A percentile compares a stretch with the other conserved stretches of the same genome.
These are phyloP conservation scores for Colletotrichum cuscutae DNA, from an alignment of 2,329 filamentous ascomycete genomes.

Conservation along the genomic window DNA sequence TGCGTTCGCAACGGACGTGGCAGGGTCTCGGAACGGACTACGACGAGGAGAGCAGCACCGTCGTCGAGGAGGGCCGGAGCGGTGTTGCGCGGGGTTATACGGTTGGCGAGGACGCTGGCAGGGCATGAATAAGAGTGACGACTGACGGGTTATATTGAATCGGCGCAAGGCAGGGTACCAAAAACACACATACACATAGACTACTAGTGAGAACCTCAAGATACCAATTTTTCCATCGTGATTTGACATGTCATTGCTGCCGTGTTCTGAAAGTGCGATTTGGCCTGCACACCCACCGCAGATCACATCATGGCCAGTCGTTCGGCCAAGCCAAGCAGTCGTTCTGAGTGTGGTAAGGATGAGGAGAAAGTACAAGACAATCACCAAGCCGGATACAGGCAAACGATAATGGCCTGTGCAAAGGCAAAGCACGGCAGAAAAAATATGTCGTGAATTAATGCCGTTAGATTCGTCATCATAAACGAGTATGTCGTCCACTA, in stretches of 20 bases:
- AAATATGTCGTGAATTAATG: background rate
- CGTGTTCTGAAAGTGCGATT: background rate
- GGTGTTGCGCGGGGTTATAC: slow-evolving; percentile 91
- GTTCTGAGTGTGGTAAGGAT: background rate
- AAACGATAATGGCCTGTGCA: slow-evolving; percentile 17
- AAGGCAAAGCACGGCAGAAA: background rate
- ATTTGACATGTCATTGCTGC: background rate
- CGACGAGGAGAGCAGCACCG: slow-evolving; percentile 67
- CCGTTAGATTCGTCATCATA: slow-evolving; percentile 29
- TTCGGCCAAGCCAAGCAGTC: slow-evolving; percentile 1
- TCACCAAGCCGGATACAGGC: background rate
- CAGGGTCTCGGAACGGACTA: slow-evolving; percentile 92
- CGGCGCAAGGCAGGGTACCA: background rate
- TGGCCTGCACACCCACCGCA: background rate
- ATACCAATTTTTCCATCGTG: slow-evolving; percentile 9
- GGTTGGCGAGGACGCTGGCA: slow-evolving; percentile 67
- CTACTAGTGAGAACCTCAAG: background rate
- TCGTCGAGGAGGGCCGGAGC: slow-evolving; percentile 84
- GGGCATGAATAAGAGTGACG: background rate
- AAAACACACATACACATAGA: background rate
- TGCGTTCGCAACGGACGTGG: slow-evolving; percentile 88
- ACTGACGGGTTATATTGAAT: background rate
- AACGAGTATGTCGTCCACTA: background rate
- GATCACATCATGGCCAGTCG: background rate
- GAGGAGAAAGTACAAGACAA: background rate